Evolutionary conservation across 148 eudicot species (phyloP), one percentile per base, ranked within the genome.

Genomic region (Vaccinium corymbosum): DNA sequence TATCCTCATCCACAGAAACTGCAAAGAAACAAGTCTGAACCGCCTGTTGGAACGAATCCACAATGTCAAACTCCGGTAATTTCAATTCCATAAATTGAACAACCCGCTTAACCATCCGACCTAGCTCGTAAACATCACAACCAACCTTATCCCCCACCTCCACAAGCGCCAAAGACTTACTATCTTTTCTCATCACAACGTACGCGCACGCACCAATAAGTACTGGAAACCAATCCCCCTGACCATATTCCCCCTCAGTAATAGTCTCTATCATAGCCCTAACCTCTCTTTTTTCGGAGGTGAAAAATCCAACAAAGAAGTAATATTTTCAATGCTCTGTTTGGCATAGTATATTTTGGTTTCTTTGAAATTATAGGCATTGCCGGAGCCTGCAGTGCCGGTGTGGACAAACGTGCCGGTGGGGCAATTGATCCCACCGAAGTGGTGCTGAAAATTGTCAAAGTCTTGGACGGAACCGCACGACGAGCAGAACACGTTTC

Each of bases 151-250:
- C 89, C 17, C 90, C 92, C 25, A 90, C 93, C 82, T 92, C 92
- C 17, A 51, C 57, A 46, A 95, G 88, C 0, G 94, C 88, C 89
- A 94, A 53, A 15, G 89, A 72, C 81, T 89, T 91, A 1, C 84
- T 81, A 78, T 84, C 88, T 61, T 78, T 85, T 22, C 98, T 87
- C 94, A 92, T 92, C 17, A 92, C 88, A 50, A 95, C 90, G 83
- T 92, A 95, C 80, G 90, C 86, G 86, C 98, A 95, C 11, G 98
- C 97, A 78, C 92, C 95, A 29, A 94, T 84, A 19, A 94, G 86
- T 11, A 95, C 89, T 19, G 81, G 61, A 72, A 93, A 93, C 98
- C 97, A 95, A 17, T 86, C 74, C 7, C 98, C 98, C 8, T 79
- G 56, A 42, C 98, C 98, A 46, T 86, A 93, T 59, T 95, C 97